Evolutionary conservation across 2,329 filamentous ascomycete species (phyloP).

Genomic region (Botrytis deweyae): DNA sequence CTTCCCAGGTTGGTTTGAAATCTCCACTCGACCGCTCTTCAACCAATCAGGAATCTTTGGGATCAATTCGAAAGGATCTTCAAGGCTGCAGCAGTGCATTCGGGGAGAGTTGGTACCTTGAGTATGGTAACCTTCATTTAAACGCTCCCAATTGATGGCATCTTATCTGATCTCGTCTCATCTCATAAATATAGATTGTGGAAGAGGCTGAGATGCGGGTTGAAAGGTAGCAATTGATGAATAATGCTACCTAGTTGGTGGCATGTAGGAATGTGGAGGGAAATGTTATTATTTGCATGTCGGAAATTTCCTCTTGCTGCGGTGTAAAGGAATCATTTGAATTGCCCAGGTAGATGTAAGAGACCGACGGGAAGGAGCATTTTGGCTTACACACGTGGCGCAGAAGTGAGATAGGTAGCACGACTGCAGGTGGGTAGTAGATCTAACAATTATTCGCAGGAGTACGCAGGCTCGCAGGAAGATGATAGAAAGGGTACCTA

Average conservation of each 20-base stretch:
- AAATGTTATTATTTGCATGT: neutral
- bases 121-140: neutral
- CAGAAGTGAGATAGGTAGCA: neutral
- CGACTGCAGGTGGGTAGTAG: neutral
- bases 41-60: neutral
- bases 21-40: neutral
- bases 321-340: neutral
- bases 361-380: neutral
- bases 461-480: neutral
- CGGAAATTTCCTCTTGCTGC: neutral
- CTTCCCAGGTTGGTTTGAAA: neutral
- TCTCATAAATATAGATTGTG: slow-evolving; percentile 3
- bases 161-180: neutral
- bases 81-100: slow-evolving; percentile 8
- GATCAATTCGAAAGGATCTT: neutral
- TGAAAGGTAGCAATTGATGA: neutral
- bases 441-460: neutral
- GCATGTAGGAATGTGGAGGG: neutral
- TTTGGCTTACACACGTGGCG: neutral
- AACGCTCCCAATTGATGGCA: neutral
- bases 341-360: neutral
- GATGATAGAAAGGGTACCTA: neutral
- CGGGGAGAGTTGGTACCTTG: neutral
- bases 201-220: neutral
- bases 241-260: neutral